These are phyloP conservation scores for Leccinellum luteum DNA, from an alignment of 768 basidiomycete species.

Conservation along the genomic window DNA sequence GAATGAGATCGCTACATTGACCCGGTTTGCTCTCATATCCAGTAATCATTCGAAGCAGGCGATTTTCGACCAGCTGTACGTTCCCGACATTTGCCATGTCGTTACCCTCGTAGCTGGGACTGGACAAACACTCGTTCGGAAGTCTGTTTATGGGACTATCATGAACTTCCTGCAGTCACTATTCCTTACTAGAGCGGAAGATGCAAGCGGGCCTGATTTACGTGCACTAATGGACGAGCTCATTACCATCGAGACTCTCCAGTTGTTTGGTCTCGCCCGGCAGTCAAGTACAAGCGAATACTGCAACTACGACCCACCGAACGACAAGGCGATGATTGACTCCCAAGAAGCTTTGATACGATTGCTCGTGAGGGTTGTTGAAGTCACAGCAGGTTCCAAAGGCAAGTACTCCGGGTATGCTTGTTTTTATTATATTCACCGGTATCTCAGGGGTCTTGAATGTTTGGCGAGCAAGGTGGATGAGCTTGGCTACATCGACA, in stretches of 20 bases:
- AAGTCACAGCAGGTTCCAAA: constrained; percentile 60
- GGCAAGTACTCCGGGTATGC: constrained; percentile 44
- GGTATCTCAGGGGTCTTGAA: constrained; percentile 63
- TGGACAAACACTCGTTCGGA: constrained; percentile 71
- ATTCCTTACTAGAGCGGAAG: constrained; percentile 57
- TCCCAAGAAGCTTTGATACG: constrained; percentile 62
- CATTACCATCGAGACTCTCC: constrained; percentile 53
- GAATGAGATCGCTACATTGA: constrained; percentile 78
- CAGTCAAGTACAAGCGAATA: constrained; percentile 70
- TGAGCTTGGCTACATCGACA: constrained; percentile 82
- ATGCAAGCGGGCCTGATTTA: constrained; percentile 56
- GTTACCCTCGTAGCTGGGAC: constrained; percentile 74
- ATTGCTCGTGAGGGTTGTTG: constrained; percentile 62
- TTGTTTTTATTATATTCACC: constrained; percentile 5
- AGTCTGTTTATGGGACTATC: constrained; percentile 77
- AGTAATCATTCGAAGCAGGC: constrained; percentile 64
- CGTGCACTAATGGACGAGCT: constrained; percentile 61
- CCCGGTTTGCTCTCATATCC: constrained; percentile 71
- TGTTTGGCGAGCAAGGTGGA: constrained; percentile 92
- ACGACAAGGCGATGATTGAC: constrained; percentile 57
- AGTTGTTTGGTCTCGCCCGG: constrained; percentile 70
- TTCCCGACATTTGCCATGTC: constrained; percentile 81
- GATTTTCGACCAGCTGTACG: constrained; percentile 69
- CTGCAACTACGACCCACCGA: constrained; percentile 48
- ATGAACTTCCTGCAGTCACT: constrained; percentile 82